phyloP scores from a whole-genome alignment of 768 basidiomycete species.

The Lactarius quietus region DNA sequence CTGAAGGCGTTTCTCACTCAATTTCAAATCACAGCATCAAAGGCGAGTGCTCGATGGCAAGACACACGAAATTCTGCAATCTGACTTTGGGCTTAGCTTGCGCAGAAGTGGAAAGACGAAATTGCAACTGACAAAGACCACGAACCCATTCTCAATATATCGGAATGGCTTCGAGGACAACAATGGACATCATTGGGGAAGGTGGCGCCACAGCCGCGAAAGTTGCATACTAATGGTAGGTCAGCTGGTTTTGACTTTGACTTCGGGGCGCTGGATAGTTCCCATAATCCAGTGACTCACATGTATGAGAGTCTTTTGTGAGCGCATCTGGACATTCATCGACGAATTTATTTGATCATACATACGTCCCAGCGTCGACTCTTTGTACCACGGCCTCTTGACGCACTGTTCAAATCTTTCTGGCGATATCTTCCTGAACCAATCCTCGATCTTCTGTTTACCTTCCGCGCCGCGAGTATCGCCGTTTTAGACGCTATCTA shows the following conservation, averaged over 20 bases:
- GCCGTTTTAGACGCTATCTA: constrained; percentile 32
- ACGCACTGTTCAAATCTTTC: constrained; percentile 26
- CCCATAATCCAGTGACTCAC: constrained; percentile 14
- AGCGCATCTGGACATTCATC: not conserved
- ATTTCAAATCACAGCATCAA: constrained; percentile 29
- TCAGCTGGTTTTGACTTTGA: constrained; percentile 19
- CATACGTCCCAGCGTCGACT: constrained; percentile 27
- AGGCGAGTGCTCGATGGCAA: not conserved
- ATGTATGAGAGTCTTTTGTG: constrained; percentile 20
- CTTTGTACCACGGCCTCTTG: constrained; percentile 27
- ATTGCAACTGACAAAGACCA: constrained; percentile 19
- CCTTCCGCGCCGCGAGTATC: constrained; percentile 32
- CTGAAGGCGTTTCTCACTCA: constrained; percentile 29
- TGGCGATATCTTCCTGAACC: constrained; percentile 33
- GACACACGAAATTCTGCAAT: constrained; percentile 21
- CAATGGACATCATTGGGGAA: constrained; percentile 33
- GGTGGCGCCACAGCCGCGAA: constrained; percentile 18
- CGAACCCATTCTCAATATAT: constrained; percentile 26
- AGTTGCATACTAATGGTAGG: not conserved
- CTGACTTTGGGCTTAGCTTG: constrained; percentile 23
- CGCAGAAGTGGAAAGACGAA: constrained; percentile 29
- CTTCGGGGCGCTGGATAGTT: constrained; percentile 16
- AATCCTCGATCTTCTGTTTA: constrained; percentile 31
- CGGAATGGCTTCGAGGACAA: constrained; percentile 28
- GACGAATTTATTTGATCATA: not conserved